Evolutionary conservation across 768 basidiomycete genomes (phyloP), one percentile per base, ranked within the genome.

Genomic region (Russula sp.): DNA sequence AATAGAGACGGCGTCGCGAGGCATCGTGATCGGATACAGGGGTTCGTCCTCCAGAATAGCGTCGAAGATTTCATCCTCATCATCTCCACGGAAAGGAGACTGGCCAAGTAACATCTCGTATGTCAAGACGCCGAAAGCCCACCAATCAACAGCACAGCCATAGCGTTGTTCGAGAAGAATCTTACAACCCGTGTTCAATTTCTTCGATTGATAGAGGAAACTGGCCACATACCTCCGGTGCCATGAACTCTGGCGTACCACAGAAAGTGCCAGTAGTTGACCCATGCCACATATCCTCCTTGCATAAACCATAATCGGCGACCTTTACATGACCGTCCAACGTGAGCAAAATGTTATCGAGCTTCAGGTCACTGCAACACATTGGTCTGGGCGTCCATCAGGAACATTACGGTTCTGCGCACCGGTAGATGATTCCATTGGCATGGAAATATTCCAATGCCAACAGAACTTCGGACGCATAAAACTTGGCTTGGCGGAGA

Each of bases 191-290:
- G 32, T 26, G 11, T 62, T 14, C 34, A 40, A 34, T 46, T 30
- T 22, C n/a, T 30, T n/a, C 24, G 13, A 42, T 52, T 50, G 24
- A 20, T 28, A 36, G n/a, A 18, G 52, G 13, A 24, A 51, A 52
- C 26, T n/a, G 57, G 48, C n/a, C 40, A 67, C 81, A 46, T 64
- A 95, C 96, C 83, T 99, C 97, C 3, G 97, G 97, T 24, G 97
- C 97, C 97, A 99, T 98, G 76, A 98, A 98, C 75, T 99, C 97
- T 0, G 97, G 97, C 20, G 97, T 99, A 58, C 97, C 97, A 77
- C 97, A 99, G 78, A 99, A 99, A 3, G 97, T 99, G 75, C 92
- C 94, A 3, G 97, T 99, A 24, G 95, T 98, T 71, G 88, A 86
- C 18, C 94, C 94, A 69, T 82, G 86, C 92, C 92, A 95, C 96